Conservation (phyloP, 768 basidiomycete species). For the Dentipellis fragilis region DNA sequence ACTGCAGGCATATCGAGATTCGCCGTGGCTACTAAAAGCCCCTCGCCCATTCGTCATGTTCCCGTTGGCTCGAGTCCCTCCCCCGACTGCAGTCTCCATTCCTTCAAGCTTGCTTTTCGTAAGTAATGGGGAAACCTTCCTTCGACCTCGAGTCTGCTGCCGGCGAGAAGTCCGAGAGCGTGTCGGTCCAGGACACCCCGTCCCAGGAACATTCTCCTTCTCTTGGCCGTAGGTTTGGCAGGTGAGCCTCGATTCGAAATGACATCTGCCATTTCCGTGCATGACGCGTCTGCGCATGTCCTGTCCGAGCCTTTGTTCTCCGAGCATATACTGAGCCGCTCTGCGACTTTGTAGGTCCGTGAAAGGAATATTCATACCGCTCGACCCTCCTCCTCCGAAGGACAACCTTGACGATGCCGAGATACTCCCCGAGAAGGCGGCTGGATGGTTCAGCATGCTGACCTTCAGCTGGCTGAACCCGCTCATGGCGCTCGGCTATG, state of each 20-base stretch:
- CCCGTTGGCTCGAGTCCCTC: too few species aligned
- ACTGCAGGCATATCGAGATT: too few species aligned
- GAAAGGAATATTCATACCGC: constrained; percentile 8
- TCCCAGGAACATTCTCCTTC: not conserved
- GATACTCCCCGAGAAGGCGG: constrained; percentile 56
- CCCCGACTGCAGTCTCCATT: too few species aligned
- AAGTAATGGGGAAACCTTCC: too few species aligned
- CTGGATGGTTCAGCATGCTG: constrained; percentile 45
- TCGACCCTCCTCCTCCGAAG: constrained; percentile 31
- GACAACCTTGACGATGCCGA: constrained; percentile 48
- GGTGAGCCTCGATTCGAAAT: constrained; percentile 1
- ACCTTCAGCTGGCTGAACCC: constrained; percentile 73
- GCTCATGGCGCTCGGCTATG: constrained; percentile 65
- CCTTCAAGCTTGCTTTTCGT: too few species aligned
- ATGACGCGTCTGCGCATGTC: too few species aligned
- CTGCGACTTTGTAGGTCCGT: constrained; percentile 3
- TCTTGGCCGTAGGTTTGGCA: not conserved
- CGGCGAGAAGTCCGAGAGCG: not conserved
- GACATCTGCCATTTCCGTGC: too few species aligned
- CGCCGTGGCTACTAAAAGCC: too few species aligned
- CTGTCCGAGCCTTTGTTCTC: too few species aligned
- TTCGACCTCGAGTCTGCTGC: not conserved
- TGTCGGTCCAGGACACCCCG: not conserved
- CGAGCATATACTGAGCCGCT: too few species aligned
- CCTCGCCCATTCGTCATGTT: too few species aligned